Evolutionary conservation across 2,329 filamentous ascomycete genomes (phyloP).

Genomic region (Colletotrichum noveboracense): DNA sequence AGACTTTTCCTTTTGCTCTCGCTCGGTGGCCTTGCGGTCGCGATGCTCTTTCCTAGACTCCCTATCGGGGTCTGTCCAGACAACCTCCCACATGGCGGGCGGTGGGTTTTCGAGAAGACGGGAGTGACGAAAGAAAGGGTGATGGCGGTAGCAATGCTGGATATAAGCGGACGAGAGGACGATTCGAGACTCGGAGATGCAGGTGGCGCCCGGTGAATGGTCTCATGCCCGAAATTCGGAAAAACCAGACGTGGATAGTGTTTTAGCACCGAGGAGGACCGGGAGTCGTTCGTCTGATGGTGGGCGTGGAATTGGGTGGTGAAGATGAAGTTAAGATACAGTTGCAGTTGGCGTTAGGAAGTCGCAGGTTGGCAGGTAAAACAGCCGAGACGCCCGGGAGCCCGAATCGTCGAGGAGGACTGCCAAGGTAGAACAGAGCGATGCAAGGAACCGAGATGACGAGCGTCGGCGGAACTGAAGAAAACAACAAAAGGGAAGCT

Average conservation of each 20-base stretch:
- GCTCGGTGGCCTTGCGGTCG: conserved; percentile 51
- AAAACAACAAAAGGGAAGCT: neutral
- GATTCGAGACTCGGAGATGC: neutral
- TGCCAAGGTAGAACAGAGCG: neutral
- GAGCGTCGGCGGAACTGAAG: neutral
- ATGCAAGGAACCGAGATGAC: neutral
- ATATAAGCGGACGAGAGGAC: neutral
- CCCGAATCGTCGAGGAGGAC: neutral
- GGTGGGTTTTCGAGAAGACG: neutral
- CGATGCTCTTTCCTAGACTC: conserved; percentile 59
- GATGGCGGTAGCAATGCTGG: neutral
- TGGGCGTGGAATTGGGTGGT: neutral
- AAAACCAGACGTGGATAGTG: neutral
- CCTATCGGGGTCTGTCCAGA: conserved; percentile 61
- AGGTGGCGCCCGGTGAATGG: neutral
- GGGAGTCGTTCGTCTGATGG: neutral
- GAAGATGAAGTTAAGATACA: conserved; percentile 14
- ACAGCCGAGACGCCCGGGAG: neutral
- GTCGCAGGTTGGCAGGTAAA: conserved; percentile 2
- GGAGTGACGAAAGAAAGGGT: neutral
- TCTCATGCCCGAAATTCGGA: conserved; percentile 2
- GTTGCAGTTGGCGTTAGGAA: neutral
- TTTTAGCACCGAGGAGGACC: neutral
- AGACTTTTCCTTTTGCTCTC: conserved; percentile 34
- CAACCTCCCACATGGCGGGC: conserved; percentile 60